Percentiles rank a stretch among this genome's conserved stretches.
Conservation (phyloP, 1,284 basidiomycete species). For the Trametes sp. region DNA sequence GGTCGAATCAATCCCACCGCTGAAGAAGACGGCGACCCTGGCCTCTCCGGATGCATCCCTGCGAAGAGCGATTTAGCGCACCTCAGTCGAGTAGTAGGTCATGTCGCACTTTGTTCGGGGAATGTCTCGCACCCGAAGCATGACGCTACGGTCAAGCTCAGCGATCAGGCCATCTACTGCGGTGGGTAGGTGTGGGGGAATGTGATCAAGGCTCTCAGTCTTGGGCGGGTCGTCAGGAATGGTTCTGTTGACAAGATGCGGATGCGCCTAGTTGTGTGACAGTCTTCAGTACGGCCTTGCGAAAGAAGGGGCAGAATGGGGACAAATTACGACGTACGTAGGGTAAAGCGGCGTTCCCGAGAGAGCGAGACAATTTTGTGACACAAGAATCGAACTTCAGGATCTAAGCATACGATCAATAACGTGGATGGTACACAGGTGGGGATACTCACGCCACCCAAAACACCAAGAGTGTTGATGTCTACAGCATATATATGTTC, state of each 20-base stretch:
- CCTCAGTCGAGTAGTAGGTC: background rate
- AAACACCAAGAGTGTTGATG: slow-evolving; percentile 40
- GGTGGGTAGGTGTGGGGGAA: slow-evolving; percentile 53
- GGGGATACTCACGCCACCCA: slow-evolving; percentile 13
- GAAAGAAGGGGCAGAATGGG: background rate
- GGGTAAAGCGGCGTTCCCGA: background rate
- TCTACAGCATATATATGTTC: slow-evolving; percentile 63
- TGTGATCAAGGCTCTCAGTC: slow-evolving; percentile 33
- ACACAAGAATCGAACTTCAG: slow-evolving; percentile 8
- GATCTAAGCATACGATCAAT: slow-evolving; percentile 2
- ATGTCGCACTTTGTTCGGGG: slow-evolving; percentile 46
- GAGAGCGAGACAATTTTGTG: slow-evolving; percentile 1
- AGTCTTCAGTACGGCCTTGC: background rate
- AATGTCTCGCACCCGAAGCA: slow-evolving; percentile 66
- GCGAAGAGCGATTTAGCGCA: background rate
- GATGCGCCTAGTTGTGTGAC: slow-evolving; percentile 48
- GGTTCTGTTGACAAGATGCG: slow-evolving; percentile 53
- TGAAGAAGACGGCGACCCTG: slow-evolving; percentile 89
- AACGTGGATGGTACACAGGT: background rate
- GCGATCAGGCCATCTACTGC: slow-evolving; percentile 60
- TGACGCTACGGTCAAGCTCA: slow-evolving; percentile 66
- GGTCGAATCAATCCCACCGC: slow-evolving; percentile 95
- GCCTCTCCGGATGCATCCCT: slow-evolving; percentile 49
- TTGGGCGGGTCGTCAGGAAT: slow-evolving; percentile 52
- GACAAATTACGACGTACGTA: slow-evolving; percentile 11